Conservation (phyloP, 225 moss, liverwort and hornwort genomes). For the Neckera pumila region DNA sequence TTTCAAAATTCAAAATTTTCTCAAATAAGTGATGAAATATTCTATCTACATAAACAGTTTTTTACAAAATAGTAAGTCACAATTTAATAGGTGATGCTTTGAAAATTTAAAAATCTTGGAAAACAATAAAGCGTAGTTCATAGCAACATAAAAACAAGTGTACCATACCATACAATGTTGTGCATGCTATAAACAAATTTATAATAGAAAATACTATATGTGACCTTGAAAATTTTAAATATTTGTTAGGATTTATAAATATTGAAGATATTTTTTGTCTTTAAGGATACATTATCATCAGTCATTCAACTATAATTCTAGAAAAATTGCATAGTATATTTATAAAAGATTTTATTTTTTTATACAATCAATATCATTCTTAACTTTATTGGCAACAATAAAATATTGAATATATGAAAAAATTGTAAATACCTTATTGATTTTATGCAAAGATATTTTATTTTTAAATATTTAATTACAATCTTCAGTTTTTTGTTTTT, state of each 20-base stretch:
- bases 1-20: fast-evolving
- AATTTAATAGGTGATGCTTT: not conserved
- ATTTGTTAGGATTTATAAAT: not conserved
- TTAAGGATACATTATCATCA: too few species aligned
- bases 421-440: fast-evolving
- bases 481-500: too few species aligned
- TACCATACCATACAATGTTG: fast-evolving
- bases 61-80: not conserved
- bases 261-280: not conserved
- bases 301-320: not conserved
- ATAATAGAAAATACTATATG: fast-evolving
- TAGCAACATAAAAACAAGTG: not conserved
- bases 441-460: not conserved
- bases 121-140: fast-evolving
- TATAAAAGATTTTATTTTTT: not conserved
- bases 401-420: not conserved
- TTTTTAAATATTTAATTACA: not conserved
- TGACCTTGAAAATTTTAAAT: not conserved
- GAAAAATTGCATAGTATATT: not conserved
- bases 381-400: fast-evolving
- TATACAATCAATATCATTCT: not conserved
- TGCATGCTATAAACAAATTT: not conserved
- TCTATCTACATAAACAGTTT: too few species aligned
- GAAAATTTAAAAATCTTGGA: too few species aligned
- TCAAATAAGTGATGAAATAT: too few species aligned